A percentile compares a stretch with the other conserved stretches of the same genome.
These are phyloP conservation scores for Mortierella sp. DNA, from an alignment of 371 early-diverging fungal genomes.

Conservation along the genomic window DNA sequence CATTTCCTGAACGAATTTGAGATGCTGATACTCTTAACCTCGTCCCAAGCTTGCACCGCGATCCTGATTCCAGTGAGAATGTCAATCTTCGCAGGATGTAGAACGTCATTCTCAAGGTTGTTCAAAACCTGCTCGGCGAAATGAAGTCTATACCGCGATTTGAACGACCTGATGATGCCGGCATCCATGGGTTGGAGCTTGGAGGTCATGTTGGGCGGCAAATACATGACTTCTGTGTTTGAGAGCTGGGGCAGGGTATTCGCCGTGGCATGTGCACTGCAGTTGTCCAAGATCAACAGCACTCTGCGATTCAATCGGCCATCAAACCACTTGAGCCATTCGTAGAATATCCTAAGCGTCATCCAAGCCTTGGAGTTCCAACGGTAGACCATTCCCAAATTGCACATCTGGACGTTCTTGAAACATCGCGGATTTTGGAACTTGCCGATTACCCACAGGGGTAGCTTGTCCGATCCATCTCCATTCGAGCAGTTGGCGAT, in stretches of 20 bases:
- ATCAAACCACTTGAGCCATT: neutral
- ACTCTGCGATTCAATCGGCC: conserved; percentile 3
- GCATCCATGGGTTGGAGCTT: no score
- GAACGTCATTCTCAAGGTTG: neutral
- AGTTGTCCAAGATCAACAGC: conserved; percentile 1
- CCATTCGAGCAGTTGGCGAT: conserved; percentile 1
- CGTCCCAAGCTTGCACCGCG: conserved; percentile 8
- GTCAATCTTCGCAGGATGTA: neutral
- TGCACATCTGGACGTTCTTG: no score
- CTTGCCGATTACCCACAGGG: conserved; percentile 1
- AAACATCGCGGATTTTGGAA: no score
- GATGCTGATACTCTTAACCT: neutral
- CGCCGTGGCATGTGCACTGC: neutral
- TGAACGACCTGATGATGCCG: no score
- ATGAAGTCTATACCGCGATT: neutral
- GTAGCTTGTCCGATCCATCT: conserved; percentile 9
- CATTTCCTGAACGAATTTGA: neutral
- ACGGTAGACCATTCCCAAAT: no score
- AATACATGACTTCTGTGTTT: no score
- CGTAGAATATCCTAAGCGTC: no score
- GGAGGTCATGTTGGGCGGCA: no score
- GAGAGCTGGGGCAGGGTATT: no score
- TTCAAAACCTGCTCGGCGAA: neutral
- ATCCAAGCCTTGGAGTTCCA: no score
- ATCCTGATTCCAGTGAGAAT: conserved; percentile 2